Evolutionary conservation across 768 basidiomycete genomes (phyloP).

Genomic region (Russula lepida): DNA sequence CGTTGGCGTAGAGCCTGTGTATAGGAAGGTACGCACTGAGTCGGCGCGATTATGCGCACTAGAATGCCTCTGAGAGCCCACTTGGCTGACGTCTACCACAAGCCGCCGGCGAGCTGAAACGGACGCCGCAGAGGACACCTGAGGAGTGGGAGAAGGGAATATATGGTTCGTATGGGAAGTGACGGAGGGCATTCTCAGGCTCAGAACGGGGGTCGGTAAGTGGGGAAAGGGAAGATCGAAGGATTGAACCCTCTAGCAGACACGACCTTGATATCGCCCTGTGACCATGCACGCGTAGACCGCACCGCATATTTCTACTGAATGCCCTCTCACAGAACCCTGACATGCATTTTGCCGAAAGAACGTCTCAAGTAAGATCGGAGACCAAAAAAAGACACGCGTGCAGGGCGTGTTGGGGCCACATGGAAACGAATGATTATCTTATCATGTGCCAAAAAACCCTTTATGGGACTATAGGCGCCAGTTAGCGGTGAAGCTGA

Average conservation of each 20-base stretch:
- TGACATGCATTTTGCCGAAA: slow-evolving; percentile 9
- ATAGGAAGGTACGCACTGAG: slow-evolving; percentile 12
- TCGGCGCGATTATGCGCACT: slow-evolving; percentile 18
- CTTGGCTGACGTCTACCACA: slow-evolving; percentile 15
- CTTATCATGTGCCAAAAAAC: slow-evolving; percentile 12
- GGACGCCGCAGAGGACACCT: not conserved
- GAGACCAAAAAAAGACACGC: slow-evolving; percentile 15
- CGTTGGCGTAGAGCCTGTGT: not conserved
- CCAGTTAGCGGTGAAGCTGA: not conserved
- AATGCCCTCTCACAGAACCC: not conserved
- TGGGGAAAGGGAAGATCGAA: slow-evolving; percentile 11
- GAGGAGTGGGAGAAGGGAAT: not conserved
- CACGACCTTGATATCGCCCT: slow-evolving; percentile 14
- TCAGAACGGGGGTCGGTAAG: not conserved
- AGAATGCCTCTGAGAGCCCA: not conserved
- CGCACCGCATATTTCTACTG: slow-evolving; percentile 7
- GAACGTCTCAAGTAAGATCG: not conserved
- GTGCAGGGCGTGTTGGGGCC: slow-evolving; percentile 15
- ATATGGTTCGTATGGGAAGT: not conserved
- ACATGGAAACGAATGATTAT: slow-evolving; percentile 8
- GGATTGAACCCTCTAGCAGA: not conserved
- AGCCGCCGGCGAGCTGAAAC: slow-evolving; percentile 4
- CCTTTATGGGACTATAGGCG: slow-evolving; percentile 11
- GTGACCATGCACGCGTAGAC: slow-evolving; percentile 11
- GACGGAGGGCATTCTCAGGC: slow-evolving; percentile 4